These are phyloP conservation scores for Tilletia indica DNA, from an alignment of 1,284 basidiomycete species.

Conservation along the genomic window DNA sequence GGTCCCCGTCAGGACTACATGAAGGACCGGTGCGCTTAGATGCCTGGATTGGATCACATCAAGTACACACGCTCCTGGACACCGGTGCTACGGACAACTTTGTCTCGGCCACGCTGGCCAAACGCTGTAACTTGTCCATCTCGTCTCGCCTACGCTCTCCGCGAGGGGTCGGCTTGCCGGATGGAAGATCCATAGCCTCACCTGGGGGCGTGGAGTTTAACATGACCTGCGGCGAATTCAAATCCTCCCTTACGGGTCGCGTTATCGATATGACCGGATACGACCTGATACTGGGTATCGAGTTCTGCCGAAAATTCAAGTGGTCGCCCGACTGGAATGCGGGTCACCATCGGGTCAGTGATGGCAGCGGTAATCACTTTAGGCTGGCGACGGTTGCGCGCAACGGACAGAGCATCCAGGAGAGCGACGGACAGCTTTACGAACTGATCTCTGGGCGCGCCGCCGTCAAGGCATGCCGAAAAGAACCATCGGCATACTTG, in stretches of 20 bases:
- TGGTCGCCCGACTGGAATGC: background rate
- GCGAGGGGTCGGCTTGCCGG: background rate
- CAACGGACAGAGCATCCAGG: background rate
- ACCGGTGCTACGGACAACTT: conserved; percentile 2
- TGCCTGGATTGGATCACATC: background rate
- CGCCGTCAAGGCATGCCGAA: background rate
- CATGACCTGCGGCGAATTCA: background rate
- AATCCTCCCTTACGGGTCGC: background rate
- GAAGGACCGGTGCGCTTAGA: background rate
- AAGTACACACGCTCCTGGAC: background rate
- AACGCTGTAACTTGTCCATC: background rate
- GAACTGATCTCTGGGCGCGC: background rate
- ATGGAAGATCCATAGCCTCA: background rate
- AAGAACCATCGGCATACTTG: background rate
- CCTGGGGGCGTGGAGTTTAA: background rate
- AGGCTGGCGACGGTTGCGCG: background rate
- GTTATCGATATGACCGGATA: background rate
- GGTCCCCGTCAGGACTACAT: background rate
- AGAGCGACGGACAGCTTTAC: background rate
- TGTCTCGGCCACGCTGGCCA: background rate
- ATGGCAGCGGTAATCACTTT: background rate
- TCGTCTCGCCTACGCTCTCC: background rate
- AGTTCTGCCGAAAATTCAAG: background rate
- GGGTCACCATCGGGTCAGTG: background rate
- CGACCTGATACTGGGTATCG: conserved; percentile 5